These are phyloP conservation scores for Capillidium heterosporum DNA, from an alignment of 371 early-diverging fungal species.

Conservation along the genomic window DNA sequence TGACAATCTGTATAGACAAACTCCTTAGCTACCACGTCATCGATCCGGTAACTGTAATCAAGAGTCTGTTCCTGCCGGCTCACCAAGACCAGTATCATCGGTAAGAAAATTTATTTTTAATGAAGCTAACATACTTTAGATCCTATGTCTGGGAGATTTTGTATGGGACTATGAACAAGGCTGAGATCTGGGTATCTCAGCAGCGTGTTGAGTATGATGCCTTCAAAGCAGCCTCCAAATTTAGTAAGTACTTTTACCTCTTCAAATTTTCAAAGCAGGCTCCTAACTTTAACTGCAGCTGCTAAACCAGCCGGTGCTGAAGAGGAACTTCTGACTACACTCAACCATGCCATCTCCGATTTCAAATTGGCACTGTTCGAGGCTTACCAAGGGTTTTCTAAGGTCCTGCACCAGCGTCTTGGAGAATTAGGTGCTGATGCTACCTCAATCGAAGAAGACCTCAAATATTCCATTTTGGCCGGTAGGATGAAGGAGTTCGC, in stretches of 20 bases:
- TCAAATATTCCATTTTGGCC: background rate
- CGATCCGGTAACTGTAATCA: conserved; percentile 58
- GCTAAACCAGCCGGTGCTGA: background rate
- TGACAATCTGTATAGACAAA: conserved; percentile 77
- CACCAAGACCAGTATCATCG: background rate
- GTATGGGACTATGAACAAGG: background rate
- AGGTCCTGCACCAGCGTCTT: background rate
- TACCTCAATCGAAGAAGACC: background rate
- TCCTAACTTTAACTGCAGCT: background rate
- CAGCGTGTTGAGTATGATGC: background rate
- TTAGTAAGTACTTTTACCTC: no score
- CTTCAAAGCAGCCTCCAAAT: no score
- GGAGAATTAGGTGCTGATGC: background rate
- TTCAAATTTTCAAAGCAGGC: background rate
- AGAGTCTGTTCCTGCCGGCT: conserved; percentile 46
- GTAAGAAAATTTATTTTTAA: background rate
- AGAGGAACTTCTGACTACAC: background rate
- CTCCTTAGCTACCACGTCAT: conserved; percentile 81
- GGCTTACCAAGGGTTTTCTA: background rate
- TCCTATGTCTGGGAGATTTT: conserved; percentile 3
- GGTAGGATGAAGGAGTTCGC: conserved; percentile 1
- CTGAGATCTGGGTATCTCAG: background rate
- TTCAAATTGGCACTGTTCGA: background rate
- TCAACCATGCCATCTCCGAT: background rate
- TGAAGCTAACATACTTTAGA: background rate